Conservation (phyloP, 148 eudicot species). For the Gaultheria prostrata region DNA sequence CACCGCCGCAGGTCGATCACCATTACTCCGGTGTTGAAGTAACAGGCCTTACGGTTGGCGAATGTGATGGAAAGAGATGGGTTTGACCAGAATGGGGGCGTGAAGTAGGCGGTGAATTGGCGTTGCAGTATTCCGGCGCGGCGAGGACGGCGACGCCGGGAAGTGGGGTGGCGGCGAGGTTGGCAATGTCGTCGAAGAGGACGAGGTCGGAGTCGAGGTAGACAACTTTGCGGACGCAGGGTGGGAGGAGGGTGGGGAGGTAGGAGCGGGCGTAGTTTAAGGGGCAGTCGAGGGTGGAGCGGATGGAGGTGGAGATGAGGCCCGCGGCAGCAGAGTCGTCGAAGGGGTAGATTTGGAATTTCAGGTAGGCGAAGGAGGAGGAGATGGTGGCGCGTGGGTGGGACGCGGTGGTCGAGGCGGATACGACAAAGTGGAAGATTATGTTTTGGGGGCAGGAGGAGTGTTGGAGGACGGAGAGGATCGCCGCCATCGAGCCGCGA, state of each 20-base stretch:
- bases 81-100: conserved; percentile 68
- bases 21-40: conserved; percentile 79
- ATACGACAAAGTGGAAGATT: conserved; percentile 62
- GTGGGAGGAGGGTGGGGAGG: conserved; percentile 53
- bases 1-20: conserved; percentile 59
- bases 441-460: conserved; percentile 66
- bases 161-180: conserved; percentile 35
- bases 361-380: conserved; percentile 60
- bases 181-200: conserved; percentile 59
- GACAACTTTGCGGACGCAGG: conserved; percentile 49
- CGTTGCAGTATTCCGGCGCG: conserved; percentile 76
- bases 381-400: conserved; percentile 41
- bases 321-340: conserved; percentile 50
- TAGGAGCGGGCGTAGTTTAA: conserved; percentile 73
- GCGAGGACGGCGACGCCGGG: conserved; percentile 42
- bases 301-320: conserved; percentile 71
- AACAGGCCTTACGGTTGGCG: conserved; percentile 41
- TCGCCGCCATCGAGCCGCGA: conserved; percentile 84
- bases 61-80: conserved; percentile 59
- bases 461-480: conserved; percentile 73
- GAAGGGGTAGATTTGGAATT: conserved; percentile 47
- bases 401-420: conserved; percentile 41
- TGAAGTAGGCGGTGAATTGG: conserved; percentile 71
- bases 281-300: conserved; percentile 79
- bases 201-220: conserved; percentile 74